Evolutionary conservation across 352 stramenopile species (phyloP).

Genomic region (Globisporangium abappressorium): DNA sequence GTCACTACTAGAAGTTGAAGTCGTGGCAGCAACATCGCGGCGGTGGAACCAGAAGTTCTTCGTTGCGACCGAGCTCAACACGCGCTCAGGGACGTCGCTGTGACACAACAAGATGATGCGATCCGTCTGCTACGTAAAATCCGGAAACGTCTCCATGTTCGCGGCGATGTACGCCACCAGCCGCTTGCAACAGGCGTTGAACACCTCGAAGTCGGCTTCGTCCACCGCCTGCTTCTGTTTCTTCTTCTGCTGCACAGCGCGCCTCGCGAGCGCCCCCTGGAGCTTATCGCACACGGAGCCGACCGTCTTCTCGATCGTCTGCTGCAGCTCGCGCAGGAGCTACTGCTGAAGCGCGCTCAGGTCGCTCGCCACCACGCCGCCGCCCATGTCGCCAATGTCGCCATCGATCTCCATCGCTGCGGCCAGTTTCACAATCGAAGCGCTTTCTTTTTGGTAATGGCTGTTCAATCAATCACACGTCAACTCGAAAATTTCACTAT

Average conservation of each 20-base stretch:
- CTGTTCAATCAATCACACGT: no score
- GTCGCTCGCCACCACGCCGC: neutral
- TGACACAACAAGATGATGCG: slow-evolving; percentile 61
- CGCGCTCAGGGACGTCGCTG: slow-evolving; percentile 43
- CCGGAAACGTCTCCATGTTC: slow-evolving; percentile 56
- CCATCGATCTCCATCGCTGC: no score
- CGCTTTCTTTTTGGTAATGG: no score
- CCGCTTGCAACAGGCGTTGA: slow-evolving; percentile 50
- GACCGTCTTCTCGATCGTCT: slow-evolving; percentile 47
- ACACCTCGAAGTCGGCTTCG: slow-evolving; percentile 45
- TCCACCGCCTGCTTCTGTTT: slow-evolving; percentile 12
- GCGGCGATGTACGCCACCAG: slow-evolving; percentile 59
- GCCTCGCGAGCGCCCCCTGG: neutral
- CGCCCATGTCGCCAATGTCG: no score
- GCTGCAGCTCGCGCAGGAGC: slow-evolving; percentile 40
- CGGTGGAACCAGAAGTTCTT: slow-evolving; percentile 60
- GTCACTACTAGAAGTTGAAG: neutral
- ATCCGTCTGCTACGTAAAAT: slow-evolving; percentile 63
- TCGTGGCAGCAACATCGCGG: slow-evolving; percentile 1
- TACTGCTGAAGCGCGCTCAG: slow-evolving; percentile 20
- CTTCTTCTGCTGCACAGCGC: neutral
- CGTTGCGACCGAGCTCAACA: slow-evolving; percentile 54
- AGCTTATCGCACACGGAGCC: slow-evolving; percentile 38
- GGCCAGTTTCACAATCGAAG: no score
- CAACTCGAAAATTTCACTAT: no score